Conservation (phyloP, 2,329 filamentous ascomycete genomes). For the Botrytis cinerea region DNA sequence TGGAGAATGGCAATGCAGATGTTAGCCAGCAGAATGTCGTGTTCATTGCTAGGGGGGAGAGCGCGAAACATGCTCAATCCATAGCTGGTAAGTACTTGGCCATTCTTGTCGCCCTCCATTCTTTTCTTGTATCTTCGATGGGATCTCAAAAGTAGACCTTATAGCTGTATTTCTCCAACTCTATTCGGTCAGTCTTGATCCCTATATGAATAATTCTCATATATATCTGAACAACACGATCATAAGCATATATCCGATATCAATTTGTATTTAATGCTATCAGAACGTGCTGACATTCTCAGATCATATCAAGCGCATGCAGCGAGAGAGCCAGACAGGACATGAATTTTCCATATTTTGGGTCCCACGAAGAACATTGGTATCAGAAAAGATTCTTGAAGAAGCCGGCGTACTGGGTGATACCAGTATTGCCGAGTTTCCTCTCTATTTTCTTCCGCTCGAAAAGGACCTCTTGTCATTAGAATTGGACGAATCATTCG, state of each 20-base stretch:
- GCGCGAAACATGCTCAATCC: conserved; percentile 75
- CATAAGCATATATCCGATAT: conserved; percentile 45
- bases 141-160: conserved; percentile 63
- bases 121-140: conserved; percentile 31
- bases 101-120: conserved; percentile 25
- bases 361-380: conserved; percentile 87
- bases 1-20: conserved; percentile 95
- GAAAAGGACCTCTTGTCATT: conserved; percentile 90
- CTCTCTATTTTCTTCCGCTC: conserved; percentile 85
- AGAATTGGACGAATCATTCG: conserved; percentile 84
- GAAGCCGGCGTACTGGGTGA: conserved; percentile 92
- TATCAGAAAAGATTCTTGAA: conserved; percentile 89
- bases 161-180: conserved; percentile 53
- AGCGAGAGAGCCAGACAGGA: conserved; percentile 81
- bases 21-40: conserved; percentile 93
- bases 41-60: conserved; percentile 90
- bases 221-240: conserved; percentile 41
- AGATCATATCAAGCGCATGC: conserved; percentile 91
- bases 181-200: conserved; percentile 59
- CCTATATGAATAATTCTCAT: conserved; percentile 48
- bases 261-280: conserved; percentile 49
- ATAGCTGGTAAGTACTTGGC: conserved; percentile 72
- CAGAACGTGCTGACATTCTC: conserved; percentile 58
- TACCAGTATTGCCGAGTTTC: conserved; percentile 83
- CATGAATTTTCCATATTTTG: conserved; percentile 98